phyloP scores from a whole-genome alignment of 2,329 filamentous ascomycete species.

The Nakataea oryzae region DNA sequence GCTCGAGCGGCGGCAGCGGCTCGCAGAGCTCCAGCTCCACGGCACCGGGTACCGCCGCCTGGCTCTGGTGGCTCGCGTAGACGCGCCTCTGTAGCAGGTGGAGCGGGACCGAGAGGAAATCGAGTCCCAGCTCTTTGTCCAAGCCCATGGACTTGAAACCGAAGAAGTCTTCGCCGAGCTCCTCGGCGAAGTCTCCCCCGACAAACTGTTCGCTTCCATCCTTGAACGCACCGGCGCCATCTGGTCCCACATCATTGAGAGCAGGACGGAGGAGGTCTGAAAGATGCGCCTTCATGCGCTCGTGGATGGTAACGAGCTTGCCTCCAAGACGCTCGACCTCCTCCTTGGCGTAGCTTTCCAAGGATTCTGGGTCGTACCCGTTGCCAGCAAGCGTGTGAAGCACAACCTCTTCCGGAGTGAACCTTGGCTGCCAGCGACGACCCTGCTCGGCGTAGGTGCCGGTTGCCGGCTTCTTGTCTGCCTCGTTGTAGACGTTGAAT shows the following conservation, averaged over 20 bases:
- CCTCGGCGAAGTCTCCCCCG: constrained; percentile 86
- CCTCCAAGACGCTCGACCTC: constrained; percentile 78
- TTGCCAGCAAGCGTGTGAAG: constrained; percentile 79
- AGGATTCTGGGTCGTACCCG: constrained; percentile 67
- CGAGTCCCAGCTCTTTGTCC: constrained; percentile 80
- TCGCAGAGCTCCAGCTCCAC: constrained; percentile 53
- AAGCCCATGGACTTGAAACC: constrained; percentile 93
- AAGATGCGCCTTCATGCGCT: constrained; percentile 87
- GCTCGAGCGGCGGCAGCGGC: constrained; percentile 57
- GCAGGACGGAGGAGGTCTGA: constrained; percentile 90
- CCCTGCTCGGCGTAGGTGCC: constrained; percentile 27
- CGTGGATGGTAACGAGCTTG: constrained; percentile 77
- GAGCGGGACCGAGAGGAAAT: constrained; percentile 81
- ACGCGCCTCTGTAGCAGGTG: constrained; percentile 90
- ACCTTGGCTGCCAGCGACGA: constrained; percentile 48
- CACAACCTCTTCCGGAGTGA: constrained; percentile 74
- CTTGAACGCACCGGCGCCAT: constrained; percentile 85
- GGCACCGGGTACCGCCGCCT: constrained; percentile 52
- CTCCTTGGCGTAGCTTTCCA: constrained; percentile 84
- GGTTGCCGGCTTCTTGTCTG: constrained; percentile 59
- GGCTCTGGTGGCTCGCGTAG: constrained; percentile 72
- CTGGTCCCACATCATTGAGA: constrained; percentile 66
- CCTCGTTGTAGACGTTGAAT: constrained; percentile 73
- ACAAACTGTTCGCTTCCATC: constrained; percentile 97
- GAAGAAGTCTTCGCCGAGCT: constrained; percentile 97